Percentiles rank a stretch among this genome's conserved stretches.
phyloP scores from a whole-genome alignment of 2,329 filamentous ascomycete species.

The Zasmidium angulare region DNA sequence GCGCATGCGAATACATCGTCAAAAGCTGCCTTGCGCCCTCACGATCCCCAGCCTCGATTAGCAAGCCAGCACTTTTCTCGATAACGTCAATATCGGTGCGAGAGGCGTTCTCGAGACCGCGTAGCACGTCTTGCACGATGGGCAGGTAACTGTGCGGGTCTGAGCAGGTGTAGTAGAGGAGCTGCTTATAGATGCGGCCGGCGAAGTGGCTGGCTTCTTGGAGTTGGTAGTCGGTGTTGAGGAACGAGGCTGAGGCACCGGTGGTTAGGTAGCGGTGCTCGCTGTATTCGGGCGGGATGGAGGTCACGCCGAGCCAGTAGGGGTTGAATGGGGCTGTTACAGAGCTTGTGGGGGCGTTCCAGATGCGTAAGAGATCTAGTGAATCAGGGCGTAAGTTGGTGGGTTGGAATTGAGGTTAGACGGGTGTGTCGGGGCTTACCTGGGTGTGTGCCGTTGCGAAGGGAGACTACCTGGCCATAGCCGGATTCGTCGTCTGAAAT shows the following conservation, averaged over 20 bases:
- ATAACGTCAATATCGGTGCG: slow-evolving; percentile 14
- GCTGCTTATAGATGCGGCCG: slow-evolving; percentile 23
- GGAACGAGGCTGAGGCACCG: slow-evolving; percentile 34
- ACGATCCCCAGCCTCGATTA: slow-evolving; percentile 18
- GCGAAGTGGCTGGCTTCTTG: slow-evolving; percentile 23
- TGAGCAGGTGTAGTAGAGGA: slow-evolving; percentile 23
- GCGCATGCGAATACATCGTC: slow-evolving; percentile 18
- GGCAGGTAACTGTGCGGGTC: slow-evolving; percentile 15
- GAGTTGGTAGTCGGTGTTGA: slow-evolving; percentile 36
- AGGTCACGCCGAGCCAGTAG: slow-evolving; percentile 37
- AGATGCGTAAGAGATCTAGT: slow-evolving; percentile 35
- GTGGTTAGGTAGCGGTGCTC: slow-evolving; percentile 39
- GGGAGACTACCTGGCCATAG: slow-evolving; percentile 37
- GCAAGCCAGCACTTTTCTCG: slow-evolving; percentile 15
- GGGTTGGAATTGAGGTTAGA: too few species aligned
- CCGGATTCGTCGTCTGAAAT: slow-evolving; percentile 40
- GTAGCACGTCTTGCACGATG: slow-evolving; percentile 18
- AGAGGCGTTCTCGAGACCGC: slow-evolving; percentile 20
- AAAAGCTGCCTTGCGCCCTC: slow-evolving; percentile 19
- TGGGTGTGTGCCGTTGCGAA: slow-evolving; percentile 29
- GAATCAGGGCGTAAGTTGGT: too few species aligned
- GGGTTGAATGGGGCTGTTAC: slow-evolving; percentile 38
- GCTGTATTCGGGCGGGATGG: slow-evolving; percentile 33
- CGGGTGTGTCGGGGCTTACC: too few species aligned
- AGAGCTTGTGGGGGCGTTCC: slow-evolving; percentile 36